Evolutionary conservation across 108 stramenopile species (phyloP).

Genomic region (Discostella stelligeroides): DNA sequence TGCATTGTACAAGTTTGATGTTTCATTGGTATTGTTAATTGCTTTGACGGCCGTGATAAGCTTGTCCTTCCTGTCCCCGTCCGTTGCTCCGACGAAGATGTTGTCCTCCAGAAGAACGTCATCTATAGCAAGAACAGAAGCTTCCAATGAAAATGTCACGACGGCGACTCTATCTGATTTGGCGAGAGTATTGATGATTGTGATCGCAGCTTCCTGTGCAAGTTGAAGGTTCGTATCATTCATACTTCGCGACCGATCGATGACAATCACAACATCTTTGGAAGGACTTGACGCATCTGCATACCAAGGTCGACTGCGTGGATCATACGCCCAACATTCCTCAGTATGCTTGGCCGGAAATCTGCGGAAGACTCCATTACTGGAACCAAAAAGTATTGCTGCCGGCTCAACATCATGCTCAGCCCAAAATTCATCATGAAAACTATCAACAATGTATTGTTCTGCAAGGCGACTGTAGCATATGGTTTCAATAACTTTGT

Average conservation of each 20-base stretch:
- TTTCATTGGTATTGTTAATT: slow-evolving; percentile 8
- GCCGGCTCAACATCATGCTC: slow-evolving; percentile 1
- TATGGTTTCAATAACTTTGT: slow-evolving; percentile 19
- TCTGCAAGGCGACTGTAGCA: slow-evolving; percentile 36
- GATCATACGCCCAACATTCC: slow-evolving; percentile 49
- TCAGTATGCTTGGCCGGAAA: slow-evolving; percentile 44
- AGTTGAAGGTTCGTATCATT: slow-evolving; percentile 20
- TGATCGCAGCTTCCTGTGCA: slow-evolving; percentile 51
- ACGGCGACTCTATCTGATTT: slow-evolving; percentile 52
- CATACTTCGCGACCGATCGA: slow-evolving; percentile 67
- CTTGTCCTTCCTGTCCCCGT: slow-evolving; percentile 39
- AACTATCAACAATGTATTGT: slow-evolving; percentile 33
- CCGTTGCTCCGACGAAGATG: slow-evolving; percentile 28
- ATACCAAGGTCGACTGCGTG: slow-evolving; percentile 61
- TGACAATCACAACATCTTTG: slow-evolving; percentile 65
- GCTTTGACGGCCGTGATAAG: slow-evolving; percentile 16
- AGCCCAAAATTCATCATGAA: slow-evolving; percentile 20
- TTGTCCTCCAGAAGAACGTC: not conserved
- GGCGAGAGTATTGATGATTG: slow-evolving; percentile 52
- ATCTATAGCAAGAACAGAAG: too few relatives aligned
- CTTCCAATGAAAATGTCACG: slow-evolving; percentile 31
- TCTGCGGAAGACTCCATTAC: slow-evolving; percentile 49
- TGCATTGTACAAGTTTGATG: slow-evolving; percentile 46
- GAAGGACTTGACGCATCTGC: slow-evolving; percentile 60
- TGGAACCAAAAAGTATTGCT: slow-evolving; percentile 41